phyloP scores from a whole-genome alignment of 768 basidiomycete species.

The Artomyces pyxidatus region DNA sequence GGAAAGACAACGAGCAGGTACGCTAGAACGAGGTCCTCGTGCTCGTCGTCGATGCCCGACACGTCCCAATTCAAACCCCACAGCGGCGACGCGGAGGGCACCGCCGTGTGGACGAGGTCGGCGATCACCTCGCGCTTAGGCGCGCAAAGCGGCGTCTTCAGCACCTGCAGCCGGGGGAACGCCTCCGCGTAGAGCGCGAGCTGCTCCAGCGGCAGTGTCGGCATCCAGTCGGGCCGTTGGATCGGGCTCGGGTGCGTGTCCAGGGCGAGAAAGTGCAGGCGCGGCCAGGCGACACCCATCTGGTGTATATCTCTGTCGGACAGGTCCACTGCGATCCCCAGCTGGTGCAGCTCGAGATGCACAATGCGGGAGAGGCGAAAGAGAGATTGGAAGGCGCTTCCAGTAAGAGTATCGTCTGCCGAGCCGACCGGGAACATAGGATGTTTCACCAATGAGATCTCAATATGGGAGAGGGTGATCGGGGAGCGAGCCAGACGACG shows the following conservation, averaged over 20 bases:
- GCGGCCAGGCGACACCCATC: background rate
- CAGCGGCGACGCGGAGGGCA: background rate
- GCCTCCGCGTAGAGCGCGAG: background rate
- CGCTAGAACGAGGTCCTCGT: background rate
- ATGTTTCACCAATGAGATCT: background rate
- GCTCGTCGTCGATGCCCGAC: background rate
- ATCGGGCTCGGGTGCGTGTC: background rate
- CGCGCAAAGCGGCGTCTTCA: background rate
- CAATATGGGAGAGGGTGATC: background rate
- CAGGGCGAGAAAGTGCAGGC: background rate
- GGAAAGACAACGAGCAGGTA: background rate
- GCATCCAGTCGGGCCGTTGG: background rate
- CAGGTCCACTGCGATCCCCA: background rate
- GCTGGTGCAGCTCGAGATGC: slow-evolving; percentile 1
- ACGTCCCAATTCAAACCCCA: slow-evolving; percentile 1
- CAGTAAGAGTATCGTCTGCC: background rate
- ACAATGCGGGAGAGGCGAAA: background rate
- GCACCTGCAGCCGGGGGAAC: background rate
- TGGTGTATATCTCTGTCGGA: background rate
- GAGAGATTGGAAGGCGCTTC: background rate
- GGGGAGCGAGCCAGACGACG: background rate
- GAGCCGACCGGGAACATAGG: background rate
- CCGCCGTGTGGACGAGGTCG: background rate
- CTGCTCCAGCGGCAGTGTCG: background rate
- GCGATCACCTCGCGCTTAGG: background rate